Percentiles rank a stretch among this genome's conserved stretches.
These are phyloP conservation scores for Leucocoprinus birnbaumii DNA, from an alignment of 768 basidiomycete genomes.

Conservation along the genomic window DNA sequence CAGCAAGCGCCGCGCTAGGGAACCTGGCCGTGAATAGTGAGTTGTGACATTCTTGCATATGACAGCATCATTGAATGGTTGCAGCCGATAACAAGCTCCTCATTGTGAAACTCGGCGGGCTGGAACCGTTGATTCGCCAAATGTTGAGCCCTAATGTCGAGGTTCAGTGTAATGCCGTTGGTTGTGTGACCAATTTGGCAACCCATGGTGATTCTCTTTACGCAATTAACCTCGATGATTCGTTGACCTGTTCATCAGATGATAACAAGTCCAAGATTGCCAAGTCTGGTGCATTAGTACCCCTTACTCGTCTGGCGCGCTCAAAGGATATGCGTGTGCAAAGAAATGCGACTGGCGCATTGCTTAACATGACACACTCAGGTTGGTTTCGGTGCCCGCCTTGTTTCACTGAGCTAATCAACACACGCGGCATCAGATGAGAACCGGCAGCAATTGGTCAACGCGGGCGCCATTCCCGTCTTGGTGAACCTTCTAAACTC, in stretches of 20 bases:
- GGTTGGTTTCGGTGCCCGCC: constrained; percentile 44
- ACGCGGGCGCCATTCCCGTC: constrained; percentile 97
- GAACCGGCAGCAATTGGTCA: constrained; percentile 97
- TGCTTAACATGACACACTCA: constrained; percentile 99
- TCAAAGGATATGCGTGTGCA: constrained; percentile 99
- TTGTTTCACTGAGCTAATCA: constrained; percentile 2
- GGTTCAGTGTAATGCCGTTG: constrained; percentile 99
- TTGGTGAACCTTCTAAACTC: constrained; percentile 92
- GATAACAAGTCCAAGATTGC: constrained; percentile 99
- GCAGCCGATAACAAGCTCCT: constrained; percentile 98
- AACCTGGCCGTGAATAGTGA: constrained; percentile 97
- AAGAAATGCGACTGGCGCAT: constrained; percentile 95
- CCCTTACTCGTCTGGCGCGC: constrained; percentile 90
- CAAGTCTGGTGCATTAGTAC: constrained; percentile 97
- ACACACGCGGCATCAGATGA: constrained; percentile 61
- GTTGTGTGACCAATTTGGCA: constrained; percentile 97
- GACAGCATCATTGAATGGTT: constrained; percentile 14
- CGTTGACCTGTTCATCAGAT: constrained; percentile 44
- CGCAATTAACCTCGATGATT: neutral
- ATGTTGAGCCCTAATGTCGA: constrained; percentile 99
- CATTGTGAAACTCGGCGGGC: constrained; percentile 95
- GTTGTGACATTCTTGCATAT: constrained; percentile 25
- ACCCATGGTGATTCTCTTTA: constrained; percentile 75
- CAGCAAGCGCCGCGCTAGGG: constrained; percentile 94
- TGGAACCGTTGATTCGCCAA: constrained; percentile 97